Evolutionary conservation across 192 early-diverging fungal genomes (phyloP).

Genomic region (Cetraspora pellucida): DNA sequence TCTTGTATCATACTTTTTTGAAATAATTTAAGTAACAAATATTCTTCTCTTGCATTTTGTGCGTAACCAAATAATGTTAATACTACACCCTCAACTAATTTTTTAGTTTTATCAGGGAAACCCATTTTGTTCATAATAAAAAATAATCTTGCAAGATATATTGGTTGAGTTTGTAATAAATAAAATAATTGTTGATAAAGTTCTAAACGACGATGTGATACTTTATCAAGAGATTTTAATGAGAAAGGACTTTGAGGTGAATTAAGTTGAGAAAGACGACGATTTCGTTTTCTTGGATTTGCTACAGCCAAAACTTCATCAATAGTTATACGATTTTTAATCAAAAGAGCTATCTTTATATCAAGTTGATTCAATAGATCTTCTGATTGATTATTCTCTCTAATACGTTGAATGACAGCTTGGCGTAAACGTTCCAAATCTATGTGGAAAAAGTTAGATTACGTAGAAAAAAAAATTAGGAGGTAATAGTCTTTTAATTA

Average conservation of each 20-base stretch:
- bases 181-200: constrained; percentile 96
- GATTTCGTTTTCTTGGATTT: constrained; percentile 46
- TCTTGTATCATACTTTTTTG: constrained; percentile 89
- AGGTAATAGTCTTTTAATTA: background rate
- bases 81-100: constrained; percentile 88
- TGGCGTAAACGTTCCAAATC: constrained; percentile 79
- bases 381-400: constrained; percentile 84
- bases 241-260: constrained; percentile 59
- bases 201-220: constrained; percentile 72
- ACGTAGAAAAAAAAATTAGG: background rate
- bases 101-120: constrained; percentile 62
- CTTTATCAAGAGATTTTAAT: constrained; percentile 83
- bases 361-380: constrained; percentile 85
- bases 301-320: constrained; percentile 84
- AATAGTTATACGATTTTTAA: constrained; percentile 93
- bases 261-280: constrained; percentile 49
- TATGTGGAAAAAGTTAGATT: constrained; percentile 19
- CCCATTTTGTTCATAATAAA: constrained; percentile 86
- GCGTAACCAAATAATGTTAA: constrained; percentile 96
- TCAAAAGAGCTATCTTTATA: constrained; percentile 93
- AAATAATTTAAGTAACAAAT: constrained; percentile 91
- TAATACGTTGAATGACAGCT: constrained; percentile 82
- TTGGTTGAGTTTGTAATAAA: constrained; percentile 93
- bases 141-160: constrained; percentile 87
- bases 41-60: constrained; percentile 96